Conservation (phyloP, 225 moss, liverwort and hornwort species). For the Climacium dendroides region DNA sequence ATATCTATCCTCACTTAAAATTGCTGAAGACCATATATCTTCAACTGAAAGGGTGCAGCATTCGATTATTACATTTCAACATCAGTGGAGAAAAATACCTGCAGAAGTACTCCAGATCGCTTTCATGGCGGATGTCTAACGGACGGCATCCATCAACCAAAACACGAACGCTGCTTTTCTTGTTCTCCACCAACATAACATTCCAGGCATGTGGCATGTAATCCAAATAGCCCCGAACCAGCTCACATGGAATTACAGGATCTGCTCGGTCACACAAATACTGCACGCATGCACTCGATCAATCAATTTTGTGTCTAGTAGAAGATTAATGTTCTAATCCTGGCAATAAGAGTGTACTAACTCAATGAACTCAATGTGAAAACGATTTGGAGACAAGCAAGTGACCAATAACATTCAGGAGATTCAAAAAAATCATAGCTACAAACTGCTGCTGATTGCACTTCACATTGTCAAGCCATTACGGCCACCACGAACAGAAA, state of each 20-base stretch:
- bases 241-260: slow-evolving; percentile 84
- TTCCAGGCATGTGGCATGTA: slow-evolving; percentile 99
- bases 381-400: neutral
- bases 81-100: slow-evolving; percentile 34
- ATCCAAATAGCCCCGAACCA: slow-evolving; percentile 89
- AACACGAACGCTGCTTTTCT: slow-evolving; percentile 50
- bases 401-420: neutral
- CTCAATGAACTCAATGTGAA: neutral
- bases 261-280: slow-evolving; percentile 95
- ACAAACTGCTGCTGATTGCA: neutral
- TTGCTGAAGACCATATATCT: neutral
- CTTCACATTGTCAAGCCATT: neutral
- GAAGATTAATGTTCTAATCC: neutral
- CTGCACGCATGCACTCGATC: slow-evolving; percentile 27
- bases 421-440: neutral
- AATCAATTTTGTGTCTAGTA: neutral
- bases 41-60: neutral
- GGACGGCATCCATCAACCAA: slow-evolving; percentile 90
- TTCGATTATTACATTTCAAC: neutral
- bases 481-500: neutral
- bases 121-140: slow-evolving; percentile 71
- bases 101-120: slow-evolving; percentile 85
- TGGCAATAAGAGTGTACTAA: neutral
- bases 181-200: slow-evolving; percentile 54
- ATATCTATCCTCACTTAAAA: neutral